A percentile compares a stretch with the other conserved stretches of the same genome.
Conservation (phyloP, 495 filamentous ascomycete species). For the Neurospora sp. region DNA sequence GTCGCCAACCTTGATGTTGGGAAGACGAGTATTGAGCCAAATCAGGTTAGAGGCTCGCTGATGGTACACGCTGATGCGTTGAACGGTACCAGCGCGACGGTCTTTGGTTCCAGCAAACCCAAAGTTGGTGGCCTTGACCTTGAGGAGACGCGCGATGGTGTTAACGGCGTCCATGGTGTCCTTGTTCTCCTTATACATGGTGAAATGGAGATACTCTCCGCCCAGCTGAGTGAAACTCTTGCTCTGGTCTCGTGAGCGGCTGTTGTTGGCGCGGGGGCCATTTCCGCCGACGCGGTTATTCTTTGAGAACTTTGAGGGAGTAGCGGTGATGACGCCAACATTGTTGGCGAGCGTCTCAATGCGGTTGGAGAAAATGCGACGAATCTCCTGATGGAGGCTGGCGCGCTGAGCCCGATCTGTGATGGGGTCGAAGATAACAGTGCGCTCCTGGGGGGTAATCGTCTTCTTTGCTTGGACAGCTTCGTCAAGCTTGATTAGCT, state of each 20-base stretch:
- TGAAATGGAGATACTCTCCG: slow-evolving; percentile 81
- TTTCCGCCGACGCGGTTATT: slow-evolving; percentile 24
- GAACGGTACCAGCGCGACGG: slow-evolving; percentile 75
- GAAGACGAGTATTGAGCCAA: slow-evolving; percentile 50
- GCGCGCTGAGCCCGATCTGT: slow-evolving; percentile 29
- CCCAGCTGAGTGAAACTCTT: slow-evolving; percentile 36
- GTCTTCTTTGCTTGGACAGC: slow-evolving; percentile 19
- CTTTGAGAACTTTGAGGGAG: slow-evolving; percentile 15
- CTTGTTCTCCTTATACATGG: slow-evolving; percentile 94
- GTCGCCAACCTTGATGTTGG: slow-evolving; percentile 58
- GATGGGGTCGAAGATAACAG: slow-evolving; percentile 23
- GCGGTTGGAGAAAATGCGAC: slow-evolving; percentile 30
- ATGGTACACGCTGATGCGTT: slow-evolving; percentile 65
- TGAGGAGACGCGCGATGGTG: slow-evolving; percentile 57
- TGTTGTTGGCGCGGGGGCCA: slow-evolving; percentile 7
- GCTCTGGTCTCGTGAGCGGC: slow-evolving; percentile 13
- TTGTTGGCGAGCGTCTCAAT: slow-evolving; percentile 21
- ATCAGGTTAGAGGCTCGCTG: slow-evolving; percentile 54
- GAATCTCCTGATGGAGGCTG: slow-evolving; percentile 34
- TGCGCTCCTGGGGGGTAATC: slow-evolving; percentile 10
- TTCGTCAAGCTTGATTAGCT: slow-evolving; percentile 24
- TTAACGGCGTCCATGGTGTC: slow-evolving; percentile 91
- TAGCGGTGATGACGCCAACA: slow-evolving; percentile 26
- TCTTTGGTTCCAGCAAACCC: slow-evolving; percentile 93
- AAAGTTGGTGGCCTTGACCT: slow-evolving; percentile 58